These are phyloP conservation scores for Backusella morwellensis DNA, from an alignment of 192 early-diverging fungal genomes.

Conservation along the genomic window DNA sequence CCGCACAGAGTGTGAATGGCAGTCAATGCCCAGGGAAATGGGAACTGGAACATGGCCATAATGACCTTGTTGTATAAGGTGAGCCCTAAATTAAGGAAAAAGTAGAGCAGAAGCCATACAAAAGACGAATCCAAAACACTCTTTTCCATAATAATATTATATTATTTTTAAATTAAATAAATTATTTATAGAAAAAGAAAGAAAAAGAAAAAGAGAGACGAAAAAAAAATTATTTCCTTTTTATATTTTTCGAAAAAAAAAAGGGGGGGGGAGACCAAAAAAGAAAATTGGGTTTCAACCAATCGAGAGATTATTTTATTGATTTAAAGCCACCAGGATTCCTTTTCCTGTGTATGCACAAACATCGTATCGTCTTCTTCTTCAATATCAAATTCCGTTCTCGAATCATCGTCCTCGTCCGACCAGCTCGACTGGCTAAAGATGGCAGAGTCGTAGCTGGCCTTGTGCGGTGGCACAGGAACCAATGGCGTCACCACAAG, in stretches of 20 bases:
- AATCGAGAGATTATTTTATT: neutral
- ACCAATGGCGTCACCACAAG: slow-evolving; percentile 14
- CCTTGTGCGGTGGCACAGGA: slow-evolving; percentile 11
- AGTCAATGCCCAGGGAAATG: slow-evolving; percentile 85
- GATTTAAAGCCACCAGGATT: slow-evolving; percentile 35
- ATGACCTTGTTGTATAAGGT: slow-evolving; percentile 88
- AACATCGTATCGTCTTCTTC: slow-evolving; percentile 29
- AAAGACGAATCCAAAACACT: slow-evolving; percentile 12
- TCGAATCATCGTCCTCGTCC: slow-evolving; percentile 17
- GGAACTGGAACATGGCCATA: slow-evolving; percentile 68
- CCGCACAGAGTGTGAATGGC: slow-evolving; percentile 78
- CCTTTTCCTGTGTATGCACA: slow-evolving; percentile 30
- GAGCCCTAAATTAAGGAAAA: slow-evolving; percentile 70
- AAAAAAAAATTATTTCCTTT: neutral
- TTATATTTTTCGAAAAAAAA: neutral
- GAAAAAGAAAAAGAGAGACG: neutral
- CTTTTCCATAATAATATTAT: neutral
- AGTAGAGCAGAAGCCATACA: slow-evolving; percentile 69
- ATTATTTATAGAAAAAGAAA: neutral
- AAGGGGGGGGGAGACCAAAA: neutral
- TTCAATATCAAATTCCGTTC: slow-evolving; percentile 13
- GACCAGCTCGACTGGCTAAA: slow-evolving; percentile 20
- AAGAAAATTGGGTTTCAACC: neutral
- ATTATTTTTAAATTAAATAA: neutral
- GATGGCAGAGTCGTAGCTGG: slow-evolving; percentile 27